Conservation (phyloP, 2,329 filamentous ascomycete species). For the Zarea fungicola region DNA sequence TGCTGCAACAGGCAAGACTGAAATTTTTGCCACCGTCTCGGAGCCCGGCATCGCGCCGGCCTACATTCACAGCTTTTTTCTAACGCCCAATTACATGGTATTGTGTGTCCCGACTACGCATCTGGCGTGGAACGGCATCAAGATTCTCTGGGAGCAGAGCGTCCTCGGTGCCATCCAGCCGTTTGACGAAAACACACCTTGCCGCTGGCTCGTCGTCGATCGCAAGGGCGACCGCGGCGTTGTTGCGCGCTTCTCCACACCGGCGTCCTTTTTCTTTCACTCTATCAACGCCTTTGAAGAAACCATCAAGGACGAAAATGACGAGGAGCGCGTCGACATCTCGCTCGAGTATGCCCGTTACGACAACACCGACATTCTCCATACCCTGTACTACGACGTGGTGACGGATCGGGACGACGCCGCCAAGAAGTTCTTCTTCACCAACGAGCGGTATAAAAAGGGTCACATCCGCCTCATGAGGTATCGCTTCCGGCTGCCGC, state of each 20-base stretch:
- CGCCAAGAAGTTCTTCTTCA: conserved; percentile 37
- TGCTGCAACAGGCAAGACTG: conserved; percentile 57
- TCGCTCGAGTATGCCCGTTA: conserved; percentile 63
- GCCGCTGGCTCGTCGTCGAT: conserved; percentile 72
- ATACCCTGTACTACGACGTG: conserved; percentile 65
- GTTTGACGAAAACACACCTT: conserved; percentile 52
- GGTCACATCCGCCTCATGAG: conserved; percentile 36
- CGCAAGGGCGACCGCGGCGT: conserved; percentile 57
- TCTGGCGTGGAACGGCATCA: conserved; percentile 51
- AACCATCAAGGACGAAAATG: conserved; percentile 28
- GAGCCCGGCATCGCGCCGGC: conserved; percentile 47
- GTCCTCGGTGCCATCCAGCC: conserved; percentile 62
- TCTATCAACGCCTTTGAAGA: conserved; percentile 73
- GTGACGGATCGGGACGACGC: conserved; percentile 49
- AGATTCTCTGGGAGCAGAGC: conserved; percentile 60
- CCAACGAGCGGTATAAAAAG: conserved; percentile 33
- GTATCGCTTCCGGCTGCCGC: conserved; percentile 37
- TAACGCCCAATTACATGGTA: conserved; percentile 65
- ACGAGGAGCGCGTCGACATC: conserved; percentile 39
- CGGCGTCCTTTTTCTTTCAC: conserved; percentile 74
- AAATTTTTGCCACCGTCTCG: conserved; percentile 64
- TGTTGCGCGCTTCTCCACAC: conserved; percentile 62
- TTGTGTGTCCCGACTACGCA: conserved; percentile 68
- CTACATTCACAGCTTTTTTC: conserved; percentile 79
- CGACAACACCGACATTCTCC: conserved; percentile 58